Conservation (phyloP, 2,329 filamentous ascomycete genomes). For the Pochonia chlamydosporia region DNA sequence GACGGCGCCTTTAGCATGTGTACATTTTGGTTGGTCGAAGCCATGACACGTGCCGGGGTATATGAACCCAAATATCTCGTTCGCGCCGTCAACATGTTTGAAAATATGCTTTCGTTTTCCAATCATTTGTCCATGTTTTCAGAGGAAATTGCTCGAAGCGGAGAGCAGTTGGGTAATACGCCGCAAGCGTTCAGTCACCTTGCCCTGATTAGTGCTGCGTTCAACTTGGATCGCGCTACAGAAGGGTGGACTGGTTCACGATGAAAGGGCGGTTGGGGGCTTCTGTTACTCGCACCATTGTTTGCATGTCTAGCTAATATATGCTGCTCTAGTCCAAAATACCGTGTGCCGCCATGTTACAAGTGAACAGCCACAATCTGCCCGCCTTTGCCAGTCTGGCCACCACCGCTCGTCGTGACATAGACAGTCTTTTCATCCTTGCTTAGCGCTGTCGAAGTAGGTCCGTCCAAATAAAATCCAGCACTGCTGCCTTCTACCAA, state of each 20-base stretch:
- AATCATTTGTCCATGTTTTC: slow-evolving; percentile 77
- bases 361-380: slow-evolving; percentile 6
- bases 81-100: slow-evolving; percentile 63
- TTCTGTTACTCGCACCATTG: not conserved
- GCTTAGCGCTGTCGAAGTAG: slow-evolving; percentile 11
- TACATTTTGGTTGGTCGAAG: slow-evolving; percentile 78
- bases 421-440: slow-evolving; percentile 13
- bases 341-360: not conserved
- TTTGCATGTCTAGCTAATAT: not conserved
- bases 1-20: slow-evolving; percentile 79
- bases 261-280: slow-evolving; percentile 3
- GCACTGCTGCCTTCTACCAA: slow-evolving; percentile 5
- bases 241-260: slow-evolving; percentile 17
- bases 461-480: slow-evolving; percentile 1
- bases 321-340: no score
- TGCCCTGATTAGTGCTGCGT: slow-evolving; percentile 69
- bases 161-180: slow-evolving; percentile 74
- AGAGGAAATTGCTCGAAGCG: slow-evolving; percentile 68
- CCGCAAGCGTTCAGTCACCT: slow-evolving; percentile 75
- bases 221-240: slow-evolving; percentile 59
- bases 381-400: slow-evolving; percentile 7
- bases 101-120: slow-evolving; percentile 71
- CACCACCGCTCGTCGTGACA: slow-evolving; percentile 9
- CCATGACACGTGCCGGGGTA: slow-evolving; percentile 61
- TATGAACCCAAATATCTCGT: slow-evolving; percentile 61